Evolutionary conservation across 495 filamentous ascomycete species (phyloP).

Genomic region (Penicillium cinerascens): DNA sequence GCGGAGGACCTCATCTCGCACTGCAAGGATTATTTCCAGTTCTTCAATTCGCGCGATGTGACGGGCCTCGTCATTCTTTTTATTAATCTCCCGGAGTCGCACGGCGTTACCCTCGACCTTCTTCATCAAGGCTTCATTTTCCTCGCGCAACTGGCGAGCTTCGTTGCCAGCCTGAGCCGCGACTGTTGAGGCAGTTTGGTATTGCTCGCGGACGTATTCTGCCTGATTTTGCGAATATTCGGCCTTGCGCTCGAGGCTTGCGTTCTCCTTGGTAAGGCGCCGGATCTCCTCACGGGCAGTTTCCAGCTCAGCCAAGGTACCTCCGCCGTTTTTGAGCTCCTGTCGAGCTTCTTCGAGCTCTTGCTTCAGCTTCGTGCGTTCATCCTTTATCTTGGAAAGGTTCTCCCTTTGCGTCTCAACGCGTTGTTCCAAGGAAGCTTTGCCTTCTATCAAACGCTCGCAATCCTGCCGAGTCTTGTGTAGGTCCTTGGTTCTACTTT

Average conservation of each 20-base stretch:
- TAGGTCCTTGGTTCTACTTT: conserved; percentile 35
- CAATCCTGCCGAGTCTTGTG: conserved; percentile 39
- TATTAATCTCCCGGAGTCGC: conserved; percentile 50
- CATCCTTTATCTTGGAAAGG: conserved; percentile 45
- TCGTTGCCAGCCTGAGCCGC: conserved; percentile 50
- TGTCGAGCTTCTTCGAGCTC: conserved; percentile 49
- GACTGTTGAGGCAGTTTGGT: conserved; percentile 59
- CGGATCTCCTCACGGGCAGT: conserved; percentile 41
- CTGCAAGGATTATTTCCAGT: conserved; percentile 39
- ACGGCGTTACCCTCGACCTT: conserved; percentile 50
- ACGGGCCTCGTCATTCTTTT: conserved; percentile 33
- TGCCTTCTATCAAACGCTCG: conserved; percentile 23
- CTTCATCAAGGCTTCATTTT: conserved; percentile 46
- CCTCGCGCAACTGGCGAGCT: conserved; percentile 43
- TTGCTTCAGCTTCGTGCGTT: conserved; percentile 42
- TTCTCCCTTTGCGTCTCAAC: conserved; percentile 43
- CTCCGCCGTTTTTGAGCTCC: conserved; percentile 46
- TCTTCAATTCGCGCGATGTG: conserved; percentile 45
- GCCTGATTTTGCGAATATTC: conserved; percentile 49
- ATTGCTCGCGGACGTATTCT: conserved; percentile 60
- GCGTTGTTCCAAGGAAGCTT: conserved; percentile 28
- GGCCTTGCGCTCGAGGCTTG: conserved; percentile 44
- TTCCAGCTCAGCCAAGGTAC: conserved; percentile 49
- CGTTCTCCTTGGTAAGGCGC: conserved; percentile 38
- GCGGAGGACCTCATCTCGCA: conserved; percentile 47